A percentile compares a stretch with the other conserved stretches of the same genome.
Conservation (phyloP, 2,329 filamentous ascomycete genomes). For the Diplodia corticola region DNA sequence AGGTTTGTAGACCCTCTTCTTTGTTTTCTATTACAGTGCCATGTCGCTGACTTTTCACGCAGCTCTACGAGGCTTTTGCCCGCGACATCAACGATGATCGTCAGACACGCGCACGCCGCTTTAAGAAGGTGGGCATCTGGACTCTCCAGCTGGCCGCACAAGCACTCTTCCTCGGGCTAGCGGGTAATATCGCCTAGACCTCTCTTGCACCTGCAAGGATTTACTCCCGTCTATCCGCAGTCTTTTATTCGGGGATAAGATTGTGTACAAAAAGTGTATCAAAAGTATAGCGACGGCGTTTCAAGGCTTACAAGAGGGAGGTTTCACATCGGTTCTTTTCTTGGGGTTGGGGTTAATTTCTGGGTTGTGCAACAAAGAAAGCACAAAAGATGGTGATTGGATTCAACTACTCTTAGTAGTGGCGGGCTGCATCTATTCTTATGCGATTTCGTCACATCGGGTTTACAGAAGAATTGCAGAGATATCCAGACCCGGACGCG, state of each 20-base stretch:
- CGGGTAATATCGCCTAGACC: slow-evolving; percentile 67
- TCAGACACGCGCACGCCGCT: slow-evolving; percentile 77
- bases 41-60: slow-evolving; percentile 13
- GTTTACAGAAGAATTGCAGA: no score
- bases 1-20: slow-evolving; percentile 51
- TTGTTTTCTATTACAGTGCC: neutral
- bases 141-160: slow-evolving; percentile 89
- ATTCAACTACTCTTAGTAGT: neutral
- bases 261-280: slow-evolving; percentile 20
- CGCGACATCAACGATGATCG: slow-evolving; percentile 89
- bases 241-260: neutral
- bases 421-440: slow-evolving; percentile 1
- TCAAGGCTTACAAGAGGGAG: neutral
- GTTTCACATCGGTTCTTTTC: neutral
- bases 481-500: no score
- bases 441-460: neutral
- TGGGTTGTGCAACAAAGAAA: neutral
- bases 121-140: slow-evolving; percentile 97
- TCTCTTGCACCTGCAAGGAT: neutral
- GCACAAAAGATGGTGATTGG: neutral
- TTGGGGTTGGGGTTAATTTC: neutral
- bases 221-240: neutral
- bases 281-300: slow-evolving; percentile 20
- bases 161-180: slow-evolving; percentile 91
- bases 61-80: slow-evolving; percentile 91